Percentiles rank a stretch among this genome's conserved stretches.
phyloP scores from a whole-genome alignment of 768 basidiomycete genomes.

The Boletus edulis region DNA sequence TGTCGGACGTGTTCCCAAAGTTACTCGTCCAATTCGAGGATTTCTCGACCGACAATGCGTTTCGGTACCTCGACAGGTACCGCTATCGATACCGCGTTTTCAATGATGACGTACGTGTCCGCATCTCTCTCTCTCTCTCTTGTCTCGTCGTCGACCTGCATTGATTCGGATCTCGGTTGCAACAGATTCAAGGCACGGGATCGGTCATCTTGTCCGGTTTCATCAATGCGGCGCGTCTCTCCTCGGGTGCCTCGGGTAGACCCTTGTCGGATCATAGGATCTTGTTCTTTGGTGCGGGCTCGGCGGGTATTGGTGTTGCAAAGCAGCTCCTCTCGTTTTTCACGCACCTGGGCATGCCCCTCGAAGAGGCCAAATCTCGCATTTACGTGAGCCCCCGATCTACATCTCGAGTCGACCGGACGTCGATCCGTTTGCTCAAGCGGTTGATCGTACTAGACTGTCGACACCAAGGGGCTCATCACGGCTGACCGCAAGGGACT shows the following conservation, averaged over 20 bases:
- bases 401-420: not conserved
- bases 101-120: slow-evolving; percentile 65
- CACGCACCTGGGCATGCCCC: slow-evolving; percentile 52
- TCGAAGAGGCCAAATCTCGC: slow-evolving; percentile 61
- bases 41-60: slow-evolving; percentile 78
- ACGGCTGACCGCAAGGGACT: slow-evolving; percentile 65
- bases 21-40: slow-evolving; percentile 75
- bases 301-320: slow-evolving; percentile 53
- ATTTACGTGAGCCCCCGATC: slow-evolving; percentile 54
- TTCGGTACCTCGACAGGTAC: slow-evolving; percentile 67
- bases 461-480: slow-evolving; percentile 77
- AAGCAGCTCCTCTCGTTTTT: slow-evolving; percentile 50
- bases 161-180: not conserved
- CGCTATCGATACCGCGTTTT: slow-evolving; percentile 57
- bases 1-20: slow-evolving; percentile 61
- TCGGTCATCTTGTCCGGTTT: slow-evolving; percentile 76
- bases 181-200: slow-evolving; percentile 68
- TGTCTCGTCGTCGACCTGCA: not conserved
- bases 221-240: slow-evolving; percentile 65
- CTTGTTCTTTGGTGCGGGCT: slow-evolving; percentile 58
- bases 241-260: slow-evolving; percentile 44
- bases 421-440: slow-evolving; percentile 11
- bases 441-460: slow-evolving; percentile 42
- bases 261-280: slow-evolving; percentile 48
- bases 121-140: not conserved